Evolutionary conservation across 2,329 filamentous ascomycete genomes (phyloP).

Genomic region (Ceratocystis harringtonii): DNA sequence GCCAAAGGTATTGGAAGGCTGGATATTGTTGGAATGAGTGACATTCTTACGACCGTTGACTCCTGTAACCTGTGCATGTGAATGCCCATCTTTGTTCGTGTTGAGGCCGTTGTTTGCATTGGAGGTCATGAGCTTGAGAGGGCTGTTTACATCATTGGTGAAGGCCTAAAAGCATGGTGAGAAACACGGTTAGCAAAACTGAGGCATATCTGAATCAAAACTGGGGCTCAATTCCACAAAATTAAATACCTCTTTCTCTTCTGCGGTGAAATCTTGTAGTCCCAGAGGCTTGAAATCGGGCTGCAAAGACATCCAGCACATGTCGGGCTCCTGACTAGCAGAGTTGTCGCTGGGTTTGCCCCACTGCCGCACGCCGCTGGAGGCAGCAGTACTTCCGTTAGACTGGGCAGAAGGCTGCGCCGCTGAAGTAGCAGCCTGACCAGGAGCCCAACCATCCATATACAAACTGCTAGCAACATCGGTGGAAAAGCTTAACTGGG

Average conservation of each 20-base stretch:
- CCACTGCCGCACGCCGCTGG: slow-evolving; percentile 45
- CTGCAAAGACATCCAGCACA: slow-evolving; percentile 66
- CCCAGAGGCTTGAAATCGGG: slow-evolving; percentile 58
- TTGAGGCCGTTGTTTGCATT: slow-evolving; percentile 39
- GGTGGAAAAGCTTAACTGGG: slow-evolving; percentile 31
- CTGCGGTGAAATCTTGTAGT: slow-evolving; percentile 50
- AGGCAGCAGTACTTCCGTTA: neutral
- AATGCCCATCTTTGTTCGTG: slow-evolving; percentile 11
- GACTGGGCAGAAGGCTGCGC: neutral
- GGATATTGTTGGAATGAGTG: slow-evolving; percentile 47
- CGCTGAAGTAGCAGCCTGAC: slow-evolving; percentile 35
- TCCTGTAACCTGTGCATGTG: slow-evolving; percentile 31
- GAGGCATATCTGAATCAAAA: neutral
- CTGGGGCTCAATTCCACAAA: neutral
- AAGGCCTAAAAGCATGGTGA: slow-evolving; percentile 45
- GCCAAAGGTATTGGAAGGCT: slow-evolving; percentile 19
- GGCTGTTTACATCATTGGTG: slow-evolving; percentile 67
- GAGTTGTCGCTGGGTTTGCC: slow-evolving; percentile 63
- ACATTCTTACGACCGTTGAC: slow-evolving; percentile 66
- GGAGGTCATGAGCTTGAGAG: slow-evolving; percentile 71
- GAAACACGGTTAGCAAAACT: neutral
- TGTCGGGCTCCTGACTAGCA: slow-evolving; percentile 63
- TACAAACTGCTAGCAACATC: slow-evolving; percentile 35
- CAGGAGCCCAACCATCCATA: slow-evolving; percentile 65
- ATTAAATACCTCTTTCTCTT: slow-evolving; percentile 41